Conservation (phyloP, 768 basidiomycete genomes). For the Lactarius quietus region DNA sequence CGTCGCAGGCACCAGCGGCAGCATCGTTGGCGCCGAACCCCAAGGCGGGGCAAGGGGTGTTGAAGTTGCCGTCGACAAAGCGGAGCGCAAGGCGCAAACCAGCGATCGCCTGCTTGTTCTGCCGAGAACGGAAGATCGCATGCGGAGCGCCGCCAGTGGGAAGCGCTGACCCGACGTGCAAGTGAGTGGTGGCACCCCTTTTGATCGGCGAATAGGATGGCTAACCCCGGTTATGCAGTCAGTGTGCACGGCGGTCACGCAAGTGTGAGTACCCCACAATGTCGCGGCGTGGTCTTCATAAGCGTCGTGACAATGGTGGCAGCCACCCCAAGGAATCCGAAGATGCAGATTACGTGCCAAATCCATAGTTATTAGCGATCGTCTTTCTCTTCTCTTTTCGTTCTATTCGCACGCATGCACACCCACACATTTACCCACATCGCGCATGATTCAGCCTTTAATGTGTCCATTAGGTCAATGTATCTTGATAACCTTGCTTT, state of each 20-base stretch:
- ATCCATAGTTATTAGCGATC: slow-evolving; percentile 8
- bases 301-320: slow-evolving; percentile 21
- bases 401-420: neutral
- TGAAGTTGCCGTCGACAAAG: slow-evolving; percentile 21
- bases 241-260: slow-evolving; percentile 26
- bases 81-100: slow-evolving; percentile 25
- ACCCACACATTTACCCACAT: neutral
- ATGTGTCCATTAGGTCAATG: slow-evolving; percentile 13
- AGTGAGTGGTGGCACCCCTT: slow-evolving; percentile 18
- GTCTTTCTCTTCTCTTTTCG: neutral
- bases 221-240: slow-evolving; percentile 16
- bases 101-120: slow-evolving; percentile 40
- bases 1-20: neutral
- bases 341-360: slow-evolving; percentile 21
- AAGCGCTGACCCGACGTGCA: slow-evolving; percentile 25
- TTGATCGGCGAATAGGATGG: neutral
- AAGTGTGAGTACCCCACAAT: slow-evolving; percentile 27
- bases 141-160: slow-evolving; percentile 31
- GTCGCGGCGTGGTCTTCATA: slow-evolving; percentile 27
- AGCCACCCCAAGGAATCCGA: slow-evolving; percentile 15
- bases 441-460: neutral
- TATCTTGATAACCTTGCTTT: slow-evolving; percentile 6
- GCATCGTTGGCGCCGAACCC: slow-evolving; percentile 11
- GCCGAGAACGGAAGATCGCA: slow-evolving; percentile 43
- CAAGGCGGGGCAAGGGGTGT: slow-evolving; percentile 22